Base-by-base conservation (phyloP, 192 early-diverging fungal genomes). In the Backusella mclennaniae region DNA sequence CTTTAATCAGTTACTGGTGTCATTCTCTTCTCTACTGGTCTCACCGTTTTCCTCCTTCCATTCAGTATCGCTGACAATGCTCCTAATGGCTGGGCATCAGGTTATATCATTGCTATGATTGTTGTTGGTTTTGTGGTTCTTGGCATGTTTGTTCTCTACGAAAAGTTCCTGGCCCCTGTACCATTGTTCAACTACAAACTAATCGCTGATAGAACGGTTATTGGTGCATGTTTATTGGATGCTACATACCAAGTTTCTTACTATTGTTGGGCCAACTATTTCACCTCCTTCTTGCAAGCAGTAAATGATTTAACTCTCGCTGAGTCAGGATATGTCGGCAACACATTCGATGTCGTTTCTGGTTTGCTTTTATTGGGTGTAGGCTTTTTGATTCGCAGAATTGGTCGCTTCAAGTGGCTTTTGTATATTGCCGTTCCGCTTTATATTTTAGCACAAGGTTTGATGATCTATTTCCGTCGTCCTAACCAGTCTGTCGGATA, bases 41-140 rank as follows among this genome's bases (percentile, higher is more conserved):
- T 63, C 56, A 63, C 56, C 19, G 26, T 63, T 14, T 63, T 63
- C 26, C 56, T 63, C 8, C 56, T 63, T 63, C 56, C 56, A 29
- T 63, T 63, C 26, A 63, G 56, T 29, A 63, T 63, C 9, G 56
- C 56, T 11, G 56, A 63, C 14, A 63, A 3, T 8, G 56, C 56
- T 29, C 56, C 56, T 4, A 29, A 63, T 63, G 56, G 56, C 0
- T 63, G 56, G 56, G 21, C 23, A 12, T 14, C 56, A 63, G 56
- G 56, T 26, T 63, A 63, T 63, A 63, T 63, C 26, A 63, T 63
- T 29, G 56, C 56, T 12, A 63, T 63, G 56, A 63, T 63, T 63
- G 26, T 63, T 63, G 56, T 63, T 12, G 56, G 56, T 11, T 63
- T 63, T 29, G 21, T 63, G 12, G 21, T 63, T 29, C 56, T 63